Percentiles rank a stretch among this genome's conserved stretches.
These are phyloP conservation scores for Pythium angustatum DNA, from an alignment of 352 stramenopile species.

Conservation along the genomic window DNA sequence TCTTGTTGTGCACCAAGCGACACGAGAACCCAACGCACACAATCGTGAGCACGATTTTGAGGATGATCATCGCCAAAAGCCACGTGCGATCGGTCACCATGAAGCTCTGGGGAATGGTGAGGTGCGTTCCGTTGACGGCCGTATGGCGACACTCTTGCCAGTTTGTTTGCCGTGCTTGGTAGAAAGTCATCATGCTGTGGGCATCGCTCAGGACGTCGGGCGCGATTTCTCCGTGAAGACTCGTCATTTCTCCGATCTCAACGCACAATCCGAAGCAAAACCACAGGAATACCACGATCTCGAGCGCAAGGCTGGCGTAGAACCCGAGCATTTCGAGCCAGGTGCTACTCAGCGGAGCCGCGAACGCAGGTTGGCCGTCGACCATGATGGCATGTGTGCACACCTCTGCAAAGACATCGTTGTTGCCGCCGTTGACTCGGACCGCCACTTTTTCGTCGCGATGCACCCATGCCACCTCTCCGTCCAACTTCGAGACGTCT, in stretches of 20 bases:
- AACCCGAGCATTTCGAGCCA: constrained; percentile 57
- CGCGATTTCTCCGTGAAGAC: constrained; percentile 33
- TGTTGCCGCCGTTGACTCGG: constrained; percentile 60
- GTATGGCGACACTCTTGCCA: constrained; percentile 9
- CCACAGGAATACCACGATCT: constrained; percentile 56
- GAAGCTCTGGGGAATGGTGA: constrained; percentile 38
- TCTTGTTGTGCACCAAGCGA: constrained; percentile 53
- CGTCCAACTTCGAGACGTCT: constrained; percentile 69
- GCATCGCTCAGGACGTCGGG: constrained; percentile 33
- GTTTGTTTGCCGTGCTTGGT: constrained; percentile 10
- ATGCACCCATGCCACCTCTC: constrained; percentile 73
- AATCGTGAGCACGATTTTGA: constrained; percentile 42
- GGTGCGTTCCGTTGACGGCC: constrained; percentile 26
- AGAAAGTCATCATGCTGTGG: constrained; percentile 32
- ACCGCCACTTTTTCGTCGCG: constrained; percentile 67
- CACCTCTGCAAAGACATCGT: constrained; percentile 69
- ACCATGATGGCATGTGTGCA: constrained; percentile 67
- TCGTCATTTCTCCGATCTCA: constrained; percentile 58
- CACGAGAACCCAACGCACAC: constrained; percentile 34
- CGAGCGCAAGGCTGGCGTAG: constrained; percentile 49
- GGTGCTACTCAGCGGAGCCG: constrained; percentile 64
- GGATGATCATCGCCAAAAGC: constrained; percentile 40
- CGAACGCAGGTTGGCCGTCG: constrained; percentile 59
- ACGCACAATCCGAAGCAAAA: constrained; percentile 60
- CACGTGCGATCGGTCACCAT: constrained; percentile 52